phyloP scores from a whole-genome alignment of 768 basidiomycete species.

The Hortiboletus flavorubellus region DNA sequence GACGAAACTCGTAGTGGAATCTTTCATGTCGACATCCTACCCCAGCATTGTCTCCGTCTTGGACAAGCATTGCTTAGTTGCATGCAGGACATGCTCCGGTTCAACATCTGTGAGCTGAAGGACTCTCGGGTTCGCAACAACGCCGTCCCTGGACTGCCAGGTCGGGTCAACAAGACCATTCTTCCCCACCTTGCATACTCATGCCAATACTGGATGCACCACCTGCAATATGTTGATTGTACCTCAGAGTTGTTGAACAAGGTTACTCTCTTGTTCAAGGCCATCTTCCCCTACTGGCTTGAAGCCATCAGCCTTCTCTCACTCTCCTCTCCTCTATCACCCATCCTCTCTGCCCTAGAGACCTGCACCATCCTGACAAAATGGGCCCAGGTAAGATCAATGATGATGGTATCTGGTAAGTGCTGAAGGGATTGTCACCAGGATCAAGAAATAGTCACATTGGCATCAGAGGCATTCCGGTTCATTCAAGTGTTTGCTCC shows the following conservation, averaged over 20 bases:
- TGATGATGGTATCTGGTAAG: no score
- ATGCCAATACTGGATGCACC: no score
- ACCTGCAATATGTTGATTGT: no score
- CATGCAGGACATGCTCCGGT: no score
- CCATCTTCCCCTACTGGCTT: constrained; percentile 36
- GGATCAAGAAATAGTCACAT: neutral
- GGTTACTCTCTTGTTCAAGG: constrained; percentile 20
- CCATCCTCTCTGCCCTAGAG: neutral
- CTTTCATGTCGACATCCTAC: neutral
- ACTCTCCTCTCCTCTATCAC: neutral
- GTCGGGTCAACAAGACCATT: neutral
- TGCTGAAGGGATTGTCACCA: neutral
- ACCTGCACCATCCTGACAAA: neutral
- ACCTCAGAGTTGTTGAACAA: no score
- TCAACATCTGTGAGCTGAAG: no score
- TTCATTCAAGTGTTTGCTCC: constrained; percentile 3
- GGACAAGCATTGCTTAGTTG: no score
- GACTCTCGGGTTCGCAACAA: neutral
- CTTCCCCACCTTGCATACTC: no score
- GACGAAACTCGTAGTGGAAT: neutral
- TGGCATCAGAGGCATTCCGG: neutral
- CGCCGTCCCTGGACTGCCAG: neutral
- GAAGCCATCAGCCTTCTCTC: constrained; percentile 33
- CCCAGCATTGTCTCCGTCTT: neutral
- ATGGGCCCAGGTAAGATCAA: constrained; percentile 1